A percentile compares a stretch with the other conserved stretches of the same genome.
Evolutionary conservation across 2,329 filamentous ascomycete species (phyloP).

Genomic region (Malbranchea cinnamomea): DNA sequence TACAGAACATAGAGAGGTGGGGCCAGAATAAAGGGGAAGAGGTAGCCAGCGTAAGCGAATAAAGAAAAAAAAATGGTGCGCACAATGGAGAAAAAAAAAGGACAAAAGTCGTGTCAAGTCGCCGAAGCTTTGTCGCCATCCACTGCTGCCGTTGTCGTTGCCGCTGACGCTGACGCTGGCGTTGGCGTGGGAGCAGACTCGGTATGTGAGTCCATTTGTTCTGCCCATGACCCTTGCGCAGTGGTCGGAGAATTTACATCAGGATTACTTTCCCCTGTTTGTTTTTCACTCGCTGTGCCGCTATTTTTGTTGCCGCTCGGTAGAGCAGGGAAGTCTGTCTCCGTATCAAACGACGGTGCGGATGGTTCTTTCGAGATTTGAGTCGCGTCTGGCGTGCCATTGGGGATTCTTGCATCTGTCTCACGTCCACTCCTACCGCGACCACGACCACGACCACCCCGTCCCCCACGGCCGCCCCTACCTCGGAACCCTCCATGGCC

Average conservation of each 20-base stretch:
- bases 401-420: slow-evolving; percentile 10
- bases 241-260: slow-evolving; percentile 5
- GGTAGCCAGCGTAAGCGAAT: neutral
- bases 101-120: neutral
- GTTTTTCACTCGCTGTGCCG: too few species aligned
- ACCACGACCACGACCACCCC: slow-evolving; percentile 8
- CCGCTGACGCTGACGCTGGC: neutral
- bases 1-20: too few species aligned
- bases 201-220: slow-evolving; percentile 4
- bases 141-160: neutral
- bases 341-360: slow-evolving; percentile 16
- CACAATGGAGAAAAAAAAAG: neutral
- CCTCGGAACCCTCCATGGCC: slow-evolving; percentile 10
- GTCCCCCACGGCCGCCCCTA: slow-evolving; percentile 13
- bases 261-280: too few species aligned
- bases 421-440: slow-evolving; percentile 3
- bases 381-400: slow-evolving; percentile 9
- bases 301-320: slow-evolving; percentile 17
- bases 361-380: slow-evolving; percentile 9
- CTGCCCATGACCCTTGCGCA: slow-evolving; percentile 7
- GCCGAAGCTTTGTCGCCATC: neutral
- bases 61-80: neutral
- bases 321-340: slow-evolving; percentile 24
- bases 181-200: slow-evolving; percentile 1
- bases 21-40: too few species aligned